phyloP scores from a whole-genome alignment of 495 filamentous ascomycete species.

The Penicillium longicatenatum region DNA sequence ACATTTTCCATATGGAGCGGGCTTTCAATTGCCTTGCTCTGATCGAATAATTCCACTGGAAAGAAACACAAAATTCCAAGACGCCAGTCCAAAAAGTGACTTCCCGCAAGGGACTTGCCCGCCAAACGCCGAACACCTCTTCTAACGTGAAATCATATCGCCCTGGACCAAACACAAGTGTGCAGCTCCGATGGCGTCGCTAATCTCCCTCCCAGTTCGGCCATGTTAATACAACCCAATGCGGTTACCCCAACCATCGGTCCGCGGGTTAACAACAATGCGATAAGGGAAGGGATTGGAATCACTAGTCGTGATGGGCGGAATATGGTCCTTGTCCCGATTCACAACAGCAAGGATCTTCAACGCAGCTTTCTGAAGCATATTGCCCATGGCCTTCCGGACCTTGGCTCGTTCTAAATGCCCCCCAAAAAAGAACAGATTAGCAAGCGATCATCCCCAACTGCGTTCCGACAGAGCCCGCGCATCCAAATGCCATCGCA shows the following conservation, averaged over 20 bases:
- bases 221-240: constrained; percentile 70
- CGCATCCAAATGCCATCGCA: not conserved
- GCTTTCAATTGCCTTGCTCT: not conserved
- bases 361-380: constrained; percentile 79
- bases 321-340: constrained; percentile 91
- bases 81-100: not conserved
- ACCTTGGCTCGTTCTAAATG: constrained; percentile 79
- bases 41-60: not conserved
- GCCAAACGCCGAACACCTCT: not conserved
- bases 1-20: not conserved
- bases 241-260: constrained; percentile 75
- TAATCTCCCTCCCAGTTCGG: not conserved
- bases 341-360: constrained; percentile 87
- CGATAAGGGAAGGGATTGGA: constrained; percentile 94
- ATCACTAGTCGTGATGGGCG: constrained; percentile 91
- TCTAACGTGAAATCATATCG: not conserved
- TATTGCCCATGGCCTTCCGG: constrained; percentile 82
- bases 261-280: constrained; percentile 80
- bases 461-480: not conserved
- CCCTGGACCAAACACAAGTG: not conserved
- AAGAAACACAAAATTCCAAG: constrained; percentile 8
- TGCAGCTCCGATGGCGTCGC: not conserved
- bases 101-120: not conserved
- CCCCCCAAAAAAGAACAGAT: not conserved
- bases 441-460: constrained; percentile 7